Base-by-base conservation (phyloP, 176 grass and related monocot species). In the Pontederia paniculata region DNA sequence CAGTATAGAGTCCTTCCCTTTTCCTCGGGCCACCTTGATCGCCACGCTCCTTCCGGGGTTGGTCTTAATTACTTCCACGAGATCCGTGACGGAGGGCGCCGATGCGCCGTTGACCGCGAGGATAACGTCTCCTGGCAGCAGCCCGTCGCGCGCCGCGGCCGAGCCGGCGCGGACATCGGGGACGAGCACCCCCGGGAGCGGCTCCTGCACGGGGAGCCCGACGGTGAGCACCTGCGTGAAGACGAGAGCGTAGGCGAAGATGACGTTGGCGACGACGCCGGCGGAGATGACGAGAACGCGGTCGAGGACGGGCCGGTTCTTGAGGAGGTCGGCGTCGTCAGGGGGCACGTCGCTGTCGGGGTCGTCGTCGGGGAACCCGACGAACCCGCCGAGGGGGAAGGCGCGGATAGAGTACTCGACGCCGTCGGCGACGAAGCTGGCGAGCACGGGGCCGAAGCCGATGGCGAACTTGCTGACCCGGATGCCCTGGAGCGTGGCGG, bases 301-400 rank as follows among this genome's bases (percentile, higher is more conserved):
- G 67, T 97, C 91, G n/a, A 79, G 68, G 52, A 90, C 65, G 42
- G 91, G 83, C 65, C 91, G 82, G 76, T 97, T 97, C 74, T 76
- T 76, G 13, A 97, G 82, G 68, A 97, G 87, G 73, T 97, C 86
- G 8, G 86, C 81, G 68, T 97, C 86, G 53, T 98, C 83, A 16
- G 93, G 25, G 11, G 80, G 65, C 47, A 91, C 79, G 41, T 74
- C 77, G 9, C 74, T 81, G 2, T 91, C 86, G 13, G 93, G 86
- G 72, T 98, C 86, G 68, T 98, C 93, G 57, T 98, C 93, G n/a
- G 93, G 93, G 70, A 98, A 98, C 45, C 82, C 93, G 13, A 98
- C 93, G 77, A 77, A 98, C 2, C 93, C 93, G 23, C 93, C 93
- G 23, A 97, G 91, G 20, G 91, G 91, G 65, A 97, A 77, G 42